Evolutionary conservation across 208 protist genomes (phyloP).

Genomic region (Porcisia deanei): DNA sequence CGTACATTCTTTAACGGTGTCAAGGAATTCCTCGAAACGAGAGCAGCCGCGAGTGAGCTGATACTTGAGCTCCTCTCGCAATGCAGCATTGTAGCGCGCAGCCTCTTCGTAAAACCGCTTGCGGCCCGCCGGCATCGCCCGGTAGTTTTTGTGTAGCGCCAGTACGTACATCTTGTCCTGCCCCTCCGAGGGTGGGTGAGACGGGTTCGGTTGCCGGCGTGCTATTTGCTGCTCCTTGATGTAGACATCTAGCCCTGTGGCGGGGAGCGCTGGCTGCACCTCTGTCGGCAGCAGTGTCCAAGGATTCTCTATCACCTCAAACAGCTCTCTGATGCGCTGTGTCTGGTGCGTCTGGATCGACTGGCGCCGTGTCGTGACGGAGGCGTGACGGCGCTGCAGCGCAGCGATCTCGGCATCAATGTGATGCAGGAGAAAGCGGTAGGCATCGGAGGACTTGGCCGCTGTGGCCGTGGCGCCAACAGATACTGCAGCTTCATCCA

Average conservation of each 20-base stretch:
- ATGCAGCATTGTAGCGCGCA: constrained; percentile 51
- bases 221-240: constrained; percentile 61
- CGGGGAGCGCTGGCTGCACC: constrained; percentile 54
- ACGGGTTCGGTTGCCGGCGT: constrained; percentile 15
- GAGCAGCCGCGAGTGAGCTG: constrained; percentile 54
- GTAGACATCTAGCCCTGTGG: constrained; percentile 73
- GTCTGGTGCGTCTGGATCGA: constrained; percentile 41
- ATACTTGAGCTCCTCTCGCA: constrained; percentile 61
- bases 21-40: constrained; percentile 70
- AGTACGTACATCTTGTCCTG: constrained; percentile 67
- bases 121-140: constrained; percentile 34
- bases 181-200: constrained; percentile 8
- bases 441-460: constrained; percentile 57
- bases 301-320: constrained; percentile 69
- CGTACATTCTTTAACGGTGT: constrained; percentile 56
- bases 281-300: constrained; percentile 64
- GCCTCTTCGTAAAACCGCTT: constrained; percentile 72
- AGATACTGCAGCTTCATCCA: neutral
- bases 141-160: constrained; percentile 68
- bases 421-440: constrained; percentile 75
- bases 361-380: constrained; percentile 47
- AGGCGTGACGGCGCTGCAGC: constrained; percentile 54
- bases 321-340: constrained; percentile 61
- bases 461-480: constrained; percentile 9
- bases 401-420: constrained; percentile 81